These are phyloP conservation scores for Conticribra guillardii DNA, from an alignment of 108 stramenopile genomes.

Conservation along the genomic window DNA sequence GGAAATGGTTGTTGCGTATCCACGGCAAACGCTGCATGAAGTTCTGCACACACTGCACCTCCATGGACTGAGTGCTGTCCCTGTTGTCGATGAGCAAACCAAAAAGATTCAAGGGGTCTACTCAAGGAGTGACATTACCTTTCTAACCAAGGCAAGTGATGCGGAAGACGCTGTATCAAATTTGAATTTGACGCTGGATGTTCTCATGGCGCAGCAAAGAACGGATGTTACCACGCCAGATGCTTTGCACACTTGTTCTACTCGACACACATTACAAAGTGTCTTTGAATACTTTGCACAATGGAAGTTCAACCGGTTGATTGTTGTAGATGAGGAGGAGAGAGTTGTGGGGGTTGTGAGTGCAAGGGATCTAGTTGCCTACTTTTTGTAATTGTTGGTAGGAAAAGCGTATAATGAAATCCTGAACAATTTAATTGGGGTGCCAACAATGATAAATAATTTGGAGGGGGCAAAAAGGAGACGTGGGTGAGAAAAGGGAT, in stretches of 20 bases:
- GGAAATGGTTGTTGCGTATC: slow-evolving; percentile 74
- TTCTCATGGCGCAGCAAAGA: slow-evolving; percentile 72
- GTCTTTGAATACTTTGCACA: slow-evolving; percentile 94
- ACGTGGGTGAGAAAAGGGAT: too few relatives aligned
- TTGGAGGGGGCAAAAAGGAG: too few relatives aligned
- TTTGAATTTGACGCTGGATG: slow-evolving; percentile 79
- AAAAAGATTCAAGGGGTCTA: slow-evolving; percentile 80
- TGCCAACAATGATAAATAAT: too few relatives aligned
- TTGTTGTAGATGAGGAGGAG: slow-evolving; percentile 80
- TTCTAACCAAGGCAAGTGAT: slow-evolving; percentile 88
- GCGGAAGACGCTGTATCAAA: slow-evolving; percentile 90
- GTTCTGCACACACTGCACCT: slow-evolving; percentile 77
- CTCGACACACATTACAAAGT: slow-evolving; percentile 78
- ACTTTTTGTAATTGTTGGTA: slow-evolving; percentile 90
- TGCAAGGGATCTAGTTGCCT: slow-evolving; percentile 84
- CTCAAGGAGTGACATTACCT: slow-evolving; percentile 89
- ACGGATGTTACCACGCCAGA: slow-evolving; percentile 88
- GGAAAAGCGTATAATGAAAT: too few relatives aligned
- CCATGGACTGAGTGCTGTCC: slow-evolving; percentile 75
- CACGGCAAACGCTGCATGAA: slow-evolving; percentile 79
- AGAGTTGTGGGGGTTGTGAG: slow-evolving; percentile 86
- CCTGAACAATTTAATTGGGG: too few relatives aligned
- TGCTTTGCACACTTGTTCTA: slow-evolving; percentile 85
- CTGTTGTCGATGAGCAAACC: slow-evolving; percentile 77
- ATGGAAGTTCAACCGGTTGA: slow-evolving; percentile 84